Percentiles rank a stretch among this genome's conserved stretches.
Evolutionary conservation across 2,329 filamentous ascomycete genomes (phyloP).

Genomic region (Cordyceps cicadae): DNA sequence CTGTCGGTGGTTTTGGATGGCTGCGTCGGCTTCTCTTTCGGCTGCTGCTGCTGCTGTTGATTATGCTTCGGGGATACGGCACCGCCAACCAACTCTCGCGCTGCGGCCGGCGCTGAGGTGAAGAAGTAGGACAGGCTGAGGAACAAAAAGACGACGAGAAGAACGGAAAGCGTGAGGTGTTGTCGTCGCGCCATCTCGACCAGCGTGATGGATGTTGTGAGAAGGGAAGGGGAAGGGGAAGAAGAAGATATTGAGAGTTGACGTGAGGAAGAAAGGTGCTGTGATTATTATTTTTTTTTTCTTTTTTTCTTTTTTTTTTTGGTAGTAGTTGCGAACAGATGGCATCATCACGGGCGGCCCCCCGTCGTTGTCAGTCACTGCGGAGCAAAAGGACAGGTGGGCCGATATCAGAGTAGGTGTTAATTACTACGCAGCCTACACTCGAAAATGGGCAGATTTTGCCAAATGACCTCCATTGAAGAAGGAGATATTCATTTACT

Average conservation of each 20-base stretch:
- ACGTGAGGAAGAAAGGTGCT: background rate
- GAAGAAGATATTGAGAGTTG: background rate
- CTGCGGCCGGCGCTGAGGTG: slow-evolving; percentile 14
- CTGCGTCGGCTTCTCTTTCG: background rate
- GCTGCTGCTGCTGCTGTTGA: background rate
- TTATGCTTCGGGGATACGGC: background rate
- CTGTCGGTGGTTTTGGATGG: background rate
- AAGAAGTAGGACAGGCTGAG: slow-evolving; percentile 52
- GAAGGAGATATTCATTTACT: too few species aligned
- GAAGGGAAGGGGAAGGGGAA: background rate
- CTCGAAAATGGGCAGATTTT: too few species aligned
- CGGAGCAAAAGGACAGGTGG: background rate
- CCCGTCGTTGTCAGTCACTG: background rate
- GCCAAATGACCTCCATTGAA: too few species aligned
- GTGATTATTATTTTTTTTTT: background rate
- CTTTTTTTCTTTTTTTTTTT: background rate
- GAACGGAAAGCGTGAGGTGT: slow-evolving; percentile 44
- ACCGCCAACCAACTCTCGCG: background rate
- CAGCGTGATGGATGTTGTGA: background rate
- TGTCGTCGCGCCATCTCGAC: slow-evolving; percentile 42
- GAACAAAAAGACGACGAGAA: slow-evolving; percentile 47
- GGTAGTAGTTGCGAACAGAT: background rate
- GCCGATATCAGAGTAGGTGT: background rate
- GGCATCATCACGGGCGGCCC: background rate
- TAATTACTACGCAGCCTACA: too few species aligned